phyloP scores from a whole-genome alignment of 192 early-diverging fungal genomes.

The Linderina pennispora region DNA sequence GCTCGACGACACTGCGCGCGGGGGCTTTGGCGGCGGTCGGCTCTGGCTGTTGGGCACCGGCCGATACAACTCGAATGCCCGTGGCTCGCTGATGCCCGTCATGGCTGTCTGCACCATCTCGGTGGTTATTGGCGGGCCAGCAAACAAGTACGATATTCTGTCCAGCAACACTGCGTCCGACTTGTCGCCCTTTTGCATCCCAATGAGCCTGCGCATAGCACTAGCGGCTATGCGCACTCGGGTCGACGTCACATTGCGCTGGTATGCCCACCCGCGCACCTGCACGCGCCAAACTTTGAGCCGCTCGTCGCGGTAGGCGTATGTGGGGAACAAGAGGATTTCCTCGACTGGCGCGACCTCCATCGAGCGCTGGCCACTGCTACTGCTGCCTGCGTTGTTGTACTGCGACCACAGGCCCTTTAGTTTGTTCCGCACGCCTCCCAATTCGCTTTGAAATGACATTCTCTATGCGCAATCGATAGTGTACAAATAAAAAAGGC shows the following conservation, averaged over 20 bases:
- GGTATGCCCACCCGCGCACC: conserved; percentile 39
- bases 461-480: too few species aligned
- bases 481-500: conserved; percentile 2
- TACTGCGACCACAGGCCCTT: conserved; percentile 32
- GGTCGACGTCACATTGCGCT: conserved; percentile 22
- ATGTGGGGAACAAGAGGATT: conserved; percentile 39
- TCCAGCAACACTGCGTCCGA: conserved; percentile 28
- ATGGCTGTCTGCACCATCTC: conserved; percentile 35
- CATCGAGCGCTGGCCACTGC: neutral
- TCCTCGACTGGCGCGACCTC: conserved; percentile 14
- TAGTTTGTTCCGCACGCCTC: conserved; percentile 20
- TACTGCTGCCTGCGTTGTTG: conserved; percentile 3
- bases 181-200: conserved; percentile 19
- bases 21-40: neutral
- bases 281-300: conserved; percentile 44
- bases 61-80: conserved; percentile 27
- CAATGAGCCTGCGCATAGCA: conserved; percentile 34
- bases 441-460: neutral
- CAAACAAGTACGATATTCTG: conserved; percentile 39
- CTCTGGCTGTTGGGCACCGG: neutral
- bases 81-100: conserved; percentile 35
- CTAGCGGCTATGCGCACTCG: conserved; percentile 27
- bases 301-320: conserved; percentile 41
- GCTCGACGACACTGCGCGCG: neutral
- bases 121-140: conserved; percentile 16